Percentiles rank a stretch among this genome's conserved stretches.
phyloP scores from a whole-genome alignment of 1,284 basidiomycete genomes.

The Rhodotorula sp. region DNA sequence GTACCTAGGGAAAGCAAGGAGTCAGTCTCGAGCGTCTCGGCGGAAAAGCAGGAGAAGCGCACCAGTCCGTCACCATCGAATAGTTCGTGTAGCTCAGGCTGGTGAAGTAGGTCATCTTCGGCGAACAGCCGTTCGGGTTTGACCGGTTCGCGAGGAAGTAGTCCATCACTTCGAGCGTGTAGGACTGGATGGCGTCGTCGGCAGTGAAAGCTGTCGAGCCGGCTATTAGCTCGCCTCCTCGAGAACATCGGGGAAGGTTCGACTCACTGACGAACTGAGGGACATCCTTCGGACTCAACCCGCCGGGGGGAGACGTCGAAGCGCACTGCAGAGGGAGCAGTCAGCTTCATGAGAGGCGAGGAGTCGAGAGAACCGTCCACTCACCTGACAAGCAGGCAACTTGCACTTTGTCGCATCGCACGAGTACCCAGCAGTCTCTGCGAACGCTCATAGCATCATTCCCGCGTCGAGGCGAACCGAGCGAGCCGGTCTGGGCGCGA shows the following conservation, averaged over 20 bases:
- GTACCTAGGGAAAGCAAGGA: slow-evolving; percentile 52
- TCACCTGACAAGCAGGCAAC: slow-evolving; percentile 61
- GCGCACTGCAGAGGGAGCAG: slow-evolving; percentile 54
- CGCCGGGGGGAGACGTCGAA: slow-evolving; percentile 67
- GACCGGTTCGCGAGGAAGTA: slow-evolving; percentile 71
- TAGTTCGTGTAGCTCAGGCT: slow-evolving; percentile 59
- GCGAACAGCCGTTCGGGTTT: slow-evolving; percentile 77
- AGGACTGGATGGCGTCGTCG: slow-evolving; percentile 62
- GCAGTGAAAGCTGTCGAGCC: slow-evolving; percentile 32
- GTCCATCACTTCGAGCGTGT: slow-evolving; percentile 49
- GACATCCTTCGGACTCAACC: slow-evolving; percentile 62
- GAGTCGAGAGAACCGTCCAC: slow-evolving; percentile 4
- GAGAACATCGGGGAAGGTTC: background rate
- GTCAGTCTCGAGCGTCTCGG: background rate
- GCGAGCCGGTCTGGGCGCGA: background rate
- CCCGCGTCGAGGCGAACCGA: background rate
- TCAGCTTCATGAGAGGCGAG: background rate
- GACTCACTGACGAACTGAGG: slow-evolving; percentile 60
- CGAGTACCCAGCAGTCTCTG: slow-evolving; percentile 58
- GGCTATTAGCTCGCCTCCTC: background rate
- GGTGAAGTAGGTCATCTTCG: slow-evolving; percentile 71
- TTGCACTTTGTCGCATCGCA: slow-evolving; percentile 66
- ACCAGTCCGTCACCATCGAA: slow-evolving; percentile 36
- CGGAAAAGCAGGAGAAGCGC: slow-evolving; percentile 44
- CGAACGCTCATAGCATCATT: too few species aligned